Base-by-base conservation (phyloP, 208 protist species). In the Crithidia expoeki region DNA sequence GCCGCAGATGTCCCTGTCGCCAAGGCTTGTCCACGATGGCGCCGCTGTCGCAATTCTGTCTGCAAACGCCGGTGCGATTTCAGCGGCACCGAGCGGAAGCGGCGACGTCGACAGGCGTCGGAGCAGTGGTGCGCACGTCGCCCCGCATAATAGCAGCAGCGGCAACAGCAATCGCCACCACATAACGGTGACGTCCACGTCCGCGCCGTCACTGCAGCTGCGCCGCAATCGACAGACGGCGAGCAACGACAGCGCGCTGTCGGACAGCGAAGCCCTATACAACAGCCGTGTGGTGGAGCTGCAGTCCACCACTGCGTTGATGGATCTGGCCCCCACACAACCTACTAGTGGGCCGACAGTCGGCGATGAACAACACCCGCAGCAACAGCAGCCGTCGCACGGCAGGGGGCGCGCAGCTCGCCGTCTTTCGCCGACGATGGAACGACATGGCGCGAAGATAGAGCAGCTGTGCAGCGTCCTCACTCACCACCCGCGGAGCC, bases 291-390 rank as follows among this genome's bases (percentile, higher is more conserved):
- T 66, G 60, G 72, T 78, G 72, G 72, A 73, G 70, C 58, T 71
- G 33, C 60, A 74, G 70, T 75, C 76, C 11, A 83, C 79, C 28
- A 74, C 75, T 10, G 50, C 74, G 28, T 55, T 74, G 52, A 42
- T 70, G 49, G 79, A 83, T 7, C 32, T 66, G 23, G 28, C 46
- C 33, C 14, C 51, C 40, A 1, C 52, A 21, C 36, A 34, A 21
- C 53, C 61, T 38, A 23, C 50, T 25, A 34, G 49, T 40, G n/a
- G 64, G 19, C 19, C 36, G 11, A 40, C 44, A 1, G 6, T 30
- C 6, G 59, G 44, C 21, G 50, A 40, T 36, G 58, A 30, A 25
- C 17, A 23, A 55, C 42, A 64, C 14, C 57, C 42, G 67, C 53
- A 23, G 32, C 53, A 23, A 23, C 49, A 33, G 46, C 46, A 60